Evolutionary conservation across 768 basidiomycete genomes (phyloP), one percentile per base, ranked within the genome.

Genomic region (Lanmaoa rubissima): DNA sequence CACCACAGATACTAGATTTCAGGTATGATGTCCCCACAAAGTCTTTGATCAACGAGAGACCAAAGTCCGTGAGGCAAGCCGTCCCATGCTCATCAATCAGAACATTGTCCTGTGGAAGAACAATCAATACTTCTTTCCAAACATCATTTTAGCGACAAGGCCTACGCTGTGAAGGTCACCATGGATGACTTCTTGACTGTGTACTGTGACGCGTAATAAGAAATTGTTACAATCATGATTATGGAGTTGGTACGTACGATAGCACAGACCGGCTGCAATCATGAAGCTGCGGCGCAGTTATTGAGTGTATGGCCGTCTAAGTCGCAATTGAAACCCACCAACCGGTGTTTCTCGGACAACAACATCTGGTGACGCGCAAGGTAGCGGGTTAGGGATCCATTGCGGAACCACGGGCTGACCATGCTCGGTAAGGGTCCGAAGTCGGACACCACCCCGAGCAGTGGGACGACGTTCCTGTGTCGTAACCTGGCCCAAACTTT

Each of bases 21-120:
- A 72, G 19, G 45, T 69, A 69, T 11, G 68, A 51, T 31, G 70
- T 68, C 13, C 62, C 70, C 43, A 58, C 24, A 26, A 72, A 68
- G 26, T 73, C 72, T 4, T 17, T 51, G 52, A 57, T 47, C 17
- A 69, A 26, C 2, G 68, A 69, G 17, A 80, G 69, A 6, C 81
- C 80, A 57, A 82, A 82, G 61, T 82, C 81, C 2, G 79, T 74
- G 7, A 82, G 67, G 47, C 76, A 77, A 13, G 80, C 80, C 13
- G 71, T 66, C 17, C 71, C 71, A 4, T 68, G 35, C 6, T 67
- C 70, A 9, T 74, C 73, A 13, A 82, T 71, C 26, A 82, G 69
- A 48, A 82, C 75, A 55, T 82, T 82, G 16, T 50, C 68, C 70
- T 69, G 31, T 21, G 11, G 16, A 43, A 14, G 41, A 42, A 40